Evolutionary conservation across 2,329 filamentous ascomycete genomes (phyloP).

Genomic region (Botryotinia narcissicola): DNA sequence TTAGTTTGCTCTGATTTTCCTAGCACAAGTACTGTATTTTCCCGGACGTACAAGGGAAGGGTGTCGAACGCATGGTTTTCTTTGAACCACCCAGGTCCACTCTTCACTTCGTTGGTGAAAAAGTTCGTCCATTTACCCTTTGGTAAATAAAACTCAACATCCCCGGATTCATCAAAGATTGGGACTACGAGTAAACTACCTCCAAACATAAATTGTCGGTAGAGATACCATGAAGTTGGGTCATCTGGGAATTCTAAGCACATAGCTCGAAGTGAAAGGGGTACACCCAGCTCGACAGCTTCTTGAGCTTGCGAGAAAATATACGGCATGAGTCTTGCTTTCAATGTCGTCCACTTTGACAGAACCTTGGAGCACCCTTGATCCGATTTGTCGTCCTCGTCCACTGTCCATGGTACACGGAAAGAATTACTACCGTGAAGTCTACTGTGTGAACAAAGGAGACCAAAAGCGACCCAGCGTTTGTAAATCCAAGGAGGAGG

Average conservation of each 20-base stretch:
- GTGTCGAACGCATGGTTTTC: conserved; percentile 49
- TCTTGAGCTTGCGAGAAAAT: conserved; percentile 52
- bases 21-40: conserved; percentile 38
- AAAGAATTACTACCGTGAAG: conserved; percentile 59
- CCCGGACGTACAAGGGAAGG: conserved; percentile 47
- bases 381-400: conserved; percentile 51
- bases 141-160: conserved; percentile 56
- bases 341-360: conserved; percentile 46
- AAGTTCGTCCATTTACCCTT: conserved; percentile 51
- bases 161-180: conserved; percentile 55
- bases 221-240: conserved; percentile 54
- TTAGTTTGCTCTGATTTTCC: conserved; percentile 33
- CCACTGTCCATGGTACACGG: conserved; percentile 63
- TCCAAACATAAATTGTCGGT: conserved; percentile 62
- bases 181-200: conserved; percentile 55
- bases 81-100: conserved; percentile 46
- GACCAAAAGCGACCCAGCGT: conserved; percentile 62
- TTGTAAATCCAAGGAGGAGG: conserved; percentile 60
- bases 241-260: conserved; percentile 61
- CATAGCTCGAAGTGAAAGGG: conserved; percentile 55
- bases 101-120: conserved; percentile 44
- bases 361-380: conserved; percentile 50
- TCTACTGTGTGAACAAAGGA: conserved; percentile 58
- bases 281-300: conserved; percentile 49
- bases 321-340: conserved; percentile 58